Evolutionary conservation across 441 rosid species (phyloP).

Genomic region (Jatropha podagrica): DNA sequence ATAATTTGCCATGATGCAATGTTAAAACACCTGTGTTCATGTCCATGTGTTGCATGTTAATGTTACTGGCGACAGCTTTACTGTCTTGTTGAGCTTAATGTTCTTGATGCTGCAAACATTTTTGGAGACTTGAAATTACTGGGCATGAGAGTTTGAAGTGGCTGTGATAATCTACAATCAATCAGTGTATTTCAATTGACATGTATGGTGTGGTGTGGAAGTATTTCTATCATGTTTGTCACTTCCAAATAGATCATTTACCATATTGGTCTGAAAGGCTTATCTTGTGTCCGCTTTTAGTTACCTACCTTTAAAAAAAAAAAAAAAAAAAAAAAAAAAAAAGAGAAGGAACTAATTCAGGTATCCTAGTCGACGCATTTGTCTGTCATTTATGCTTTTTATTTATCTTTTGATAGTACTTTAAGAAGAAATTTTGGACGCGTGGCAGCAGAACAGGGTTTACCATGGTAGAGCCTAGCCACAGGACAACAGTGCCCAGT

Average conservation of each 20-base stretch:
- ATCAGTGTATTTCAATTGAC: neutral
- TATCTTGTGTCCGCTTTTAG: no score
- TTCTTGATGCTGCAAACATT: neutral
- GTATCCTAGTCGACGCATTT: neutral
- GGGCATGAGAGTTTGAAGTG: no score
- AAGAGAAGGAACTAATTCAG: no score
- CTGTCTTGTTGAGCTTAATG: neutral
- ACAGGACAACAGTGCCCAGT: neutral
- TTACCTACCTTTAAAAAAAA: no score
- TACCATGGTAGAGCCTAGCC: neutral
- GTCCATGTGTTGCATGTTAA: constrained; percentile 11
- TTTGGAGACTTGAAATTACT: neutral
- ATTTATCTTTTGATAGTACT: neutral
- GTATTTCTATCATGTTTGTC: no score
- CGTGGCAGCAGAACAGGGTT: neutral
- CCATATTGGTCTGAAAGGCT: no score
- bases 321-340: no score
- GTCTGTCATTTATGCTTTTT: neutral
- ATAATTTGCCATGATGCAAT: no score
- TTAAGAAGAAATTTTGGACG: no score
- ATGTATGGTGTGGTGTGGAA: neutral
- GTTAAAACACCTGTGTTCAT: neutral
- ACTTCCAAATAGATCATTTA: no score
- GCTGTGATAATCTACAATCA: neutral
- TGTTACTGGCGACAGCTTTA: neutral